Conservation (phyloP, 192 early-diverging fungal species). For the Dissophora globulifera region DNA sequence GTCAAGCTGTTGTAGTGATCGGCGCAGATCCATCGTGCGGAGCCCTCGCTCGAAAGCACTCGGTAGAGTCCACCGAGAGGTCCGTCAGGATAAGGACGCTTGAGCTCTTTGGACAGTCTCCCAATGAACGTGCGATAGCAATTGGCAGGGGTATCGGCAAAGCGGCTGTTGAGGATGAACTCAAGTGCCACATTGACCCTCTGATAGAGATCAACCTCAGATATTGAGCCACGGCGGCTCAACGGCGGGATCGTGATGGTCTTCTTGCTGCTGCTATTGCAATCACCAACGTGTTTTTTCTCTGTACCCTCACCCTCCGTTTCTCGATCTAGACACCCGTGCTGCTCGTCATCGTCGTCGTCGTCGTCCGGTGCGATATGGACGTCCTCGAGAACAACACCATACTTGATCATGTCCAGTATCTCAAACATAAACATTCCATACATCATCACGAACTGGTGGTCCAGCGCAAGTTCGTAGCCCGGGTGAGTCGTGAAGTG, state of each 20-base stretch:
- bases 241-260: slow-evolving; percentile 3
- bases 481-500: slow-evolving; percentile 20
- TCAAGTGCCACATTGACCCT: slow-evolving; percentile 19
- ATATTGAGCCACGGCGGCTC: not conserved
- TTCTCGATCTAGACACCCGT: not conserved
- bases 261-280: not conserved
- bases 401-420: slow-evolving; percentile 28
- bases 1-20: slow-evolving; percentile 12
- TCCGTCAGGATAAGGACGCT: not conserved
- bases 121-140: not conserved
- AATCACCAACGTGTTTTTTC: not conserved
- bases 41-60: slow-evolving; percentile 6
- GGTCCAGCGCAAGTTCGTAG: slow-evolving; percentile 11
- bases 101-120: slow-evolving; percentile 1
- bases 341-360: not conserved
- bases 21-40: slow-evolving; percentile 10
- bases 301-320: no score
- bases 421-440: slow-evolving; percentile 23
- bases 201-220: slow-evolving; percentile 1
- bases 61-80: slow-evolving; percentile 6
- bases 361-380: not conserved
- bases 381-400: slow-evolving; percentile 12
- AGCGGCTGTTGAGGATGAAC: slow-evolving; percentile 4
- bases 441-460: slow-evolving; percentile 1
- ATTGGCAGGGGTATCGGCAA: not conserved